Evolutionary conservation across 2,329 filamentous ascomycete genomes (phyloP).

Genomic region (Rhexocercosporidium sp.): DNA sequence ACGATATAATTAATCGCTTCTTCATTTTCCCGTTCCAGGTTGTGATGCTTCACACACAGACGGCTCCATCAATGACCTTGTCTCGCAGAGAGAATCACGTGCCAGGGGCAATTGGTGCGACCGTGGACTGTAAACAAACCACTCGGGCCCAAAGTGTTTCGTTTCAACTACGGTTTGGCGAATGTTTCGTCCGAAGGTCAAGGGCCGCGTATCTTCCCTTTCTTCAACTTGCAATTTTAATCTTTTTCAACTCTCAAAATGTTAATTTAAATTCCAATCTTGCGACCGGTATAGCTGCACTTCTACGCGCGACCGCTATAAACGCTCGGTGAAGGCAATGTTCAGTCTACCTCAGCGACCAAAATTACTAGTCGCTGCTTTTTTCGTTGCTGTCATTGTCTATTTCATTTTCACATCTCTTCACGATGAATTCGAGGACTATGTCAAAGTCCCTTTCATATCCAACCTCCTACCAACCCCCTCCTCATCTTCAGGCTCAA

Average conservation of each 20-base stretch:
- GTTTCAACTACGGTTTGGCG: conserved; percentile 5
- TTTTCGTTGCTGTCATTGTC: not conserved
- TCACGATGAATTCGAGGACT: conserved; percentile 3
- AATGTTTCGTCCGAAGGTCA: conserved; percentile 9
- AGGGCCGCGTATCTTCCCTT: not conserved
- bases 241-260: not conserved
- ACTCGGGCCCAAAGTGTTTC: not conserved
- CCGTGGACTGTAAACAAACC: not conserved
- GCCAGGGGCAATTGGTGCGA: not conserved
- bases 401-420: not conserved
- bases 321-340: not conserved
- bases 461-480: not conserved
- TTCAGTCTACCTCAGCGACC: not conserved
- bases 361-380: not conserved
- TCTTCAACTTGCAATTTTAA: not conserved
- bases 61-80: not conserved
- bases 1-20: not conserved
- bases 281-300: not conserved
- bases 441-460: conserved; percentile 4
- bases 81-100: not conserved
- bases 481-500: not conserved
- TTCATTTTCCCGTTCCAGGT: not conserved
- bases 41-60: not conserved
- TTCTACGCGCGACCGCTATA: not conserved
- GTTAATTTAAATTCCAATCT: not conserved